A percentile compares a stretch with the other conserved stretches of the same genome.
Conservation (phyloP, 352 stramenopile genomes). For the Pythium aquatile region DNA sequence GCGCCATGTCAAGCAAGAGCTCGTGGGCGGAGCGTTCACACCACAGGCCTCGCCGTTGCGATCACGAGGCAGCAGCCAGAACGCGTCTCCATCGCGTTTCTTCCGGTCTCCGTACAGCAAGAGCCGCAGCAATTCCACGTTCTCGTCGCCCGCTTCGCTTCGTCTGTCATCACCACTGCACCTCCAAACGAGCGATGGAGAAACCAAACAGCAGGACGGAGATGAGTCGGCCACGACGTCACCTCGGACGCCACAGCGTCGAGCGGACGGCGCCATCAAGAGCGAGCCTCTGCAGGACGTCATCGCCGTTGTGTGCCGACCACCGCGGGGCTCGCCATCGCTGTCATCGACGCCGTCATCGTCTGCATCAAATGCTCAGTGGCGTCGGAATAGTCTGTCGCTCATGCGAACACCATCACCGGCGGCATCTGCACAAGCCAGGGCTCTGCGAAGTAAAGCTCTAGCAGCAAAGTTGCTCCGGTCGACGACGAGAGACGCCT, state of each 20-base stretch:
- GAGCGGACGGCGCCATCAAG: constrained; percentile 4
- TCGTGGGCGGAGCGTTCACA: constrained; percentile 11
- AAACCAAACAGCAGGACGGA: background rate
- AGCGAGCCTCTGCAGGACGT: constrained; percentile 14
- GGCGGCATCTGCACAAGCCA: constrained; percentile 6
- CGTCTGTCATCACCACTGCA: constrained; percentile 3
- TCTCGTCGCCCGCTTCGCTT: constrained; percentile 6
- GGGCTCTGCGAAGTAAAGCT: constrained; percentile 7
- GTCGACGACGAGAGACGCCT: constrained; percentile 14
- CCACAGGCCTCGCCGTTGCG: constrained; percentile 16
- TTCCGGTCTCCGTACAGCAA: constrained; percentile 61
- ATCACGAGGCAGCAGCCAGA: constrained; percentile 1
- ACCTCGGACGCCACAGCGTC: constrained; percentile 10
- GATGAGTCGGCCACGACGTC: constrained; percentile 14
- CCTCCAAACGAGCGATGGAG: background rate
- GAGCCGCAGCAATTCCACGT: constrained; percentile 15
- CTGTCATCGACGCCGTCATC: constrained; percentile 16
- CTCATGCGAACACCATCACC: constrained; percentile 27
- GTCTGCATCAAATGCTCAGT: constrained; percentile 8
- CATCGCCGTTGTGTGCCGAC: constrained; percentile 5
- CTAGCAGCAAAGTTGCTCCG: constrained; percentile 2
- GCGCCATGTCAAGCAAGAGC: constrained; percentile 14
- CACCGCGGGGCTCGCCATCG: constrained; percentile 3
- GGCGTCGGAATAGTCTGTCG: constrained; percentile 28
- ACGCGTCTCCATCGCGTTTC: constrained; percentile 66